A percentile compares a stretch with the other conserved stretches of the same genome.
Evolutionary conservation across 352 stramenopile genomes (phyloP).

Genomic region (Phytophthora multivora): DNA sequence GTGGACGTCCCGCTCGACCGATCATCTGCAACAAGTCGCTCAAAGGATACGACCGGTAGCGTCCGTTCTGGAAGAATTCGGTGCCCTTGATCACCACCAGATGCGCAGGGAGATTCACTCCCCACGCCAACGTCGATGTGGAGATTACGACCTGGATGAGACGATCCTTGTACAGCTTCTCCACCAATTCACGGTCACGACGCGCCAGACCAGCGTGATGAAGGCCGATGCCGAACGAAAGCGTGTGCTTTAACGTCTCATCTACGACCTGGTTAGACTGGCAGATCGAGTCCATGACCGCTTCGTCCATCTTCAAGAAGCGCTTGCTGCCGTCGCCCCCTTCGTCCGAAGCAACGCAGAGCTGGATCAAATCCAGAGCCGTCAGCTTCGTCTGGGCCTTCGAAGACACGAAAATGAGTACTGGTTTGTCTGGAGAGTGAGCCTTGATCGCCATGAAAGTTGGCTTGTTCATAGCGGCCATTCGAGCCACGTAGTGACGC

Average conservation of each 20-base stretch:
- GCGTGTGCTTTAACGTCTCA: constrained; percentile 93
- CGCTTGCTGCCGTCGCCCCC: constrained; percentile 90
- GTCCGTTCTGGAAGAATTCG: constrained; percentile 94
- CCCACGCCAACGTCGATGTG: constrained; percentile 94
- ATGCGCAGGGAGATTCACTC: constrained; percentile 97
- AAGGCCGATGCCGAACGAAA: constrained; percentile 98
- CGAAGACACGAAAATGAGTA: constrained; percentile 99
- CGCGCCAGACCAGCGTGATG: constrained; percentile 94
- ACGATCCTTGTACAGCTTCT: constrained; percentile 95
- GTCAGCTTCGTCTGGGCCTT: constrained; percentile 97
- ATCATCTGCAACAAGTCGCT: constrained; percentile 99
- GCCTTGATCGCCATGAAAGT: constrained; percentile 97
- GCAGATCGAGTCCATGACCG: constrained; percentile 88
- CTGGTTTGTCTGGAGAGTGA: constrained; percentile 93
- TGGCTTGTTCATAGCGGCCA: constrained; percentile 99
- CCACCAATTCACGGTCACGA: constrained; percentile 95
- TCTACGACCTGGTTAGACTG: constrained; percentile 88
- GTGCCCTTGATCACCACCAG: constrained; percentile 99
- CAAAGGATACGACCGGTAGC: constrained; percentile 98
- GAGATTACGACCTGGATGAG: constrained; percentile 96
- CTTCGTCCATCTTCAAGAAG: constrained; percentile 94
- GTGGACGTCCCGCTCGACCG: constrained; percentile 94
- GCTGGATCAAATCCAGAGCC: constrained; percentile 97
- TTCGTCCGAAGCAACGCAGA: constrained; percentile 75
- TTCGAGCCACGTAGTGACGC: constrained; percentile 96